Base-by-base conservation (phyloP, 202 grass and related monocot species). In the Alloteropsis angusta region DNA sequence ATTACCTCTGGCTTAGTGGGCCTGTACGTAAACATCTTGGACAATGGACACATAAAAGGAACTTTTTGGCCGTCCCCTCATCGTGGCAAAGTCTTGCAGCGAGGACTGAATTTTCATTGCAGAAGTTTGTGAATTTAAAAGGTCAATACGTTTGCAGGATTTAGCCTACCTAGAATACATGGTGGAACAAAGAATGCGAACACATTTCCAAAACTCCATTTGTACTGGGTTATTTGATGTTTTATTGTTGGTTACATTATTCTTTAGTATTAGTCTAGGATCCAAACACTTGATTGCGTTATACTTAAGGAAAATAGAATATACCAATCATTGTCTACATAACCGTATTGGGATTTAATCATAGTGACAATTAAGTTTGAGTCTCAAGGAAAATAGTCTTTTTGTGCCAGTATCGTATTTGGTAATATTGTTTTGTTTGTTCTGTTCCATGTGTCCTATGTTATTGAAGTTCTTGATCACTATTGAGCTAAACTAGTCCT, bases 251-350 rank as follows among this genome's bases (percentile, higher is more conserved):
- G 45, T 64, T 52, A 18, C 19, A 72, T 6, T 43, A 60, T 44
- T 83, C 52, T 50, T 82, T 78, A 60, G 2, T 44, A 14, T 63
- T 71, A 48, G 18, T 86, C 42, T 37, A 61, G 36, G 26, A 72
- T 66, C 26, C 12, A 22, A 60, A 59, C 8, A 53, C 7, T 10
- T 66, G 12, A 36, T 72, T 19, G 5, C 15, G 58, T 44, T 75
- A 47, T 7, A 19, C 14, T 57, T 69, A 37, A 39, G 19, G 43
- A 48, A 75, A 48, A 65, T 10, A 34, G 1, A 16, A 43, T 63
- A 13, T 10, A 6, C 0, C 64, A n/a, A 45, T 11, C 38, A 32
- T 60, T 60, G n/a, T 60, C 17, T 60, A 25, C 42, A 11, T 60
- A 59, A 60, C 39, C 9, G 17, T 28, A 30, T 30, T 32, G 39